Evolutionary conservation across 2,329 filamentous ascomycete genomes (phyloP), one percentile per base, ranked within the genome.

Genomic region (Monosporascus sp.): DNA sequence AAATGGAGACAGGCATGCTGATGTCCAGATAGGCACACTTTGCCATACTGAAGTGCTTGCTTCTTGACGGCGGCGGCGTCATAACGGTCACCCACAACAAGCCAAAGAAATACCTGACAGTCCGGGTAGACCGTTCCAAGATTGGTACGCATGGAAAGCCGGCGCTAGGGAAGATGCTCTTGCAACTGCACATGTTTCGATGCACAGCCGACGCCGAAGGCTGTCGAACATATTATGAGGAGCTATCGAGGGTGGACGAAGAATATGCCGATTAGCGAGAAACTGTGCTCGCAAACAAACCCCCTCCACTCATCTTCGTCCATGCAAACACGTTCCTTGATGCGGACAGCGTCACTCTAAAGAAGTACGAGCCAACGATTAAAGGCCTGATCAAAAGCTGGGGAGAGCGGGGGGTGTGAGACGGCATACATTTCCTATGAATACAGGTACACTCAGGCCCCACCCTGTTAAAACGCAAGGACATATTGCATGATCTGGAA

Each of bases 111-210:
- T 75, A 76, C 53, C 70, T 85, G 2, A 76, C 70, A 0, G 78
- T 86, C 47, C 70, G 68, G 5, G 73, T 86, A n/a, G 80, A 85
- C 65, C 74, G 77, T n/a, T 69, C 65, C 53, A 82, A 81, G 65
- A 85, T 85, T 51, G 59, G 74, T 5, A 72, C 73, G 2, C 76
- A 81, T 38, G 83, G 82, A 0, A 78, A 83, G 15, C 76, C 77
- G 0, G 80, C 82, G 0, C 74, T 87, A 3, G 80, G 83, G 43
- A 68, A 70, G 7, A 83, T 85, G 67, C 72, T 86, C 27, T 73
- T 81, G 57, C 77, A 77, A 50, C 66, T 87, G 50, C 82, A 86
- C 57, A 76, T 86, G 46, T 86, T 77, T 65, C 83, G 85, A 59
- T 81, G 78, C 48, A 87, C 80, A 2, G 84, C 83, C 2, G 82